Percentiles rank a stretch among this genome's conserved stretches.
Evolutionary conservation across 2,329 filamentous ascomycete species (phyloP).

Genomic region (Orbilia javanica): DNA sequence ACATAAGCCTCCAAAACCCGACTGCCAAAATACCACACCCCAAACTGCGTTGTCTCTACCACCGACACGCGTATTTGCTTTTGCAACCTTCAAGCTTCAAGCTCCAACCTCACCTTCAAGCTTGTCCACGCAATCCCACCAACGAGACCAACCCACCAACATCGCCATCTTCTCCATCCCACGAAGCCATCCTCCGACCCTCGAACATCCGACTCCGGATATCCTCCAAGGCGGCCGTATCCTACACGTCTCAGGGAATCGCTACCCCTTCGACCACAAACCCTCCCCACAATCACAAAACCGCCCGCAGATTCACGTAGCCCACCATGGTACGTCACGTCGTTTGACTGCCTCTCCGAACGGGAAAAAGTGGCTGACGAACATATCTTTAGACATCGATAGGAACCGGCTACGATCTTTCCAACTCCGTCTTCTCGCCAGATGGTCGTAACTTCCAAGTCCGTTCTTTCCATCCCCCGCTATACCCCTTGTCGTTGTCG

Average conservation of each 20-base stretch:
- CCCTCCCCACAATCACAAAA: background rate
- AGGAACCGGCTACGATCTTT: slow-evolving; percentile 98
- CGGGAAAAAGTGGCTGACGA: slow-evolving; percentile 13
- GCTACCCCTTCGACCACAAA: background rate
- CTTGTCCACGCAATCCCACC: slow-evolving; percentile 57
- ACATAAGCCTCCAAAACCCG: background rate
- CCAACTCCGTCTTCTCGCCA: slow-evolving; percentile 99
- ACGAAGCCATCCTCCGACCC: background rate
- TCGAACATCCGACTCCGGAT: background rate
- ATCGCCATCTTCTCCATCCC: slow-evolving; percentile 28
- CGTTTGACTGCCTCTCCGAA: background rate
- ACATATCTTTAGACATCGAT: slow-evolving; percentile 83
- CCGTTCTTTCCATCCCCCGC: slow-evolving; percentile 54
- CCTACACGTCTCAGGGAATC: background rate
- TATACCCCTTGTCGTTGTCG: background rate
- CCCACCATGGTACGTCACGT: slow-evolving; percentile 57
- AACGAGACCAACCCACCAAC: slow-evolving; percentile 1
- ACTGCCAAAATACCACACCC: slow-evolving; percentile 38
- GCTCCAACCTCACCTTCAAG: slow-evolving; percentile 51
- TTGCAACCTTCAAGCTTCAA: slow-evolving; percentile 49
- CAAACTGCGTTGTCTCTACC: slow-evolving; percentile 35
- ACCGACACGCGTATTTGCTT: slow-evolving; percentile 55
- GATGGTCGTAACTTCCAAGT: slow-evolving; percentile 99
- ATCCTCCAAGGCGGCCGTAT: background rate
- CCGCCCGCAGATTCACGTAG: slow-evolving; percentile 11